These are phyloP conservation scores for Metschnikowia continentalis DNA, from an alignment of 805 yeast genomes.

Conservation along the genomic window DNA sequence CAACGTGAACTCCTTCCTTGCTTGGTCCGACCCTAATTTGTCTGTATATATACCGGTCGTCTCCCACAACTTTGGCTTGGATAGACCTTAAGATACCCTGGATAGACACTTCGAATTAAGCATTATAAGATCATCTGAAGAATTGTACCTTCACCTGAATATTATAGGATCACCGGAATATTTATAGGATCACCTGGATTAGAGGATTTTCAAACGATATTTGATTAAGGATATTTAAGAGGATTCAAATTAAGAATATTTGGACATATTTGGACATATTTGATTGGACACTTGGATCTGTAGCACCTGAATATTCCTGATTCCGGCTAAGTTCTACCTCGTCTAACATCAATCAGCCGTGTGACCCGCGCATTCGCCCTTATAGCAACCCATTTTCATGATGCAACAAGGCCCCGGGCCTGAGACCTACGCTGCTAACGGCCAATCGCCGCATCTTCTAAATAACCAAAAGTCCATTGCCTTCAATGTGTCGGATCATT, in stretches of 20 bases:
- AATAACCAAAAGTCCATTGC: constrained; percentile 31
- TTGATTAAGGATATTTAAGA: too few relatives aligned
- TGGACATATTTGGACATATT: neutral
- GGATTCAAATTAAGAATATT: too few relatives aligned
- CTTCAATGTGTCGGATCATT: constrained; percentile 87
- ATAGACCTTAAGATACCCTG: neutral
- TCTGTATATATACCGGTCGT: neutral
- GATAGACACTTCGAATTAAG: neutral
- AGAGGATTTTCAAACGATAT: too few relatives aligned
- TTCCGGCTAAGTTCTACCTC: too few relatives aligned
- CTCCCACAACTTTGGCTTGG: neutral
- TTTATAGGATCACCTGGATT: too few relatives aligned
- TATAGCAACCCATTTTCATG: neutral
- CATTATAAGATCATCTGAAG: too few relatives aligned
- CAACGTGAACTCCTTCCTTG: neutral
- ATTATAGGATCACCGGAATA: neutral
- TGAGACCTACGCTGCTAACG: neutral
- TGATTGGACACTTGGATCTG: neutral
- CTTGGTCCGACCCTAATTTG: neutral
- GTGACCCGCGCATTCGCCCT: neutral
- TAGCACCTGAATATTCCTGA: too few relatives aligned
- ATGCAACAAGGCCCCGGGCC: constrained; percentile 3
- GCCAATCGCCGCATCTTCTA: constrained; percentile 1
- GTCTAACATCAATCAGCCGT: neutral
- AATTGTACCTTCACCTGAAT: neutral